Evolutionary conservation across 495 filamentous ascomycete species (phyloP), one percentile per base, ranked within the genome.

Genomic region (Penicillium egyptiacum): DNA sequence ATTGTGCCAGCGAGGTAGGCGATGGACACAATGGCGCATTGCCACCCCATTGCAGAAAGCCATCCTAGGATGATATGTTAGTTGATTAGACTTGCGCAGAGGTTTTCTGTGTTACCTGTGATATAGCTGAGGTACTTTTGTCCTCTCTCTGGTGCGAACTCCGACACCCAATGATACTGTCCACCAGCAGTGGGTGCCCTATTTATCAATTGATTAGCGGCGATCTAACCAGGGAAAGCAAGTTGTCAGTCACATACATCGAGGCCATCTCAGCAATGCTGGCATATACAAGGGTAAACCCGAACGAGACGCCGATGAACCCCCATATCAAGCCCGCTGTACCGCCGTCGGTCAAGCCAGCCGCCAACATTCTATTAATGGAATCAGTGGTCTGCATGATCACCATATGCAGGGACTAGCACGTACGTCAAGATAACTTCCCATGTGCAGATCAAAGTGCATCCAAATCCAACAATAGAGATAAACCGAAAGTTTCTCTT

Each of bases 91-190:
- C 9, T 8, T 45, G 40, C 10, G 22, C 3, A 44, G 14, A 14
- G 14, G 25, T 20, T 17, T 28, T 10, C 16, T 20, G 26, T 45
- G 9, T 40, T 70, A 75, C 82, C 82, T 45, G 81, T 81, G 33
- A 84, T 74, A 62, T 85, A 87, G 60, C 83, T 83, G 10, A 85
- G 67, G 40, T 82, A 82, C 51, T 81, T 83, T 54, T 83, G 82
- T 39, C 64, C 76, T n/a, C 64, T 71, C 5, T 59, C 65, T 17
- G 83, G 82, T 11, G 83, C 78, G 58, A 85, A 80, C 56, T 84
- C 82, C 5, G 77, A 84, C 7, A 85, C 80, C 83, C 83, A 86
- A 56, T 82, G 79, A 51, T 82, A 82, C 53, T 82, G 79, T 20
- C 79, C 78, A 43, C 79, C 78, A 19, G 76, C 72, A 41, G 76